phyloP scores from a whole-genome alignment of 495 filamentous ascomycete genomes.

The Aspergillus nidulans region DNA sequence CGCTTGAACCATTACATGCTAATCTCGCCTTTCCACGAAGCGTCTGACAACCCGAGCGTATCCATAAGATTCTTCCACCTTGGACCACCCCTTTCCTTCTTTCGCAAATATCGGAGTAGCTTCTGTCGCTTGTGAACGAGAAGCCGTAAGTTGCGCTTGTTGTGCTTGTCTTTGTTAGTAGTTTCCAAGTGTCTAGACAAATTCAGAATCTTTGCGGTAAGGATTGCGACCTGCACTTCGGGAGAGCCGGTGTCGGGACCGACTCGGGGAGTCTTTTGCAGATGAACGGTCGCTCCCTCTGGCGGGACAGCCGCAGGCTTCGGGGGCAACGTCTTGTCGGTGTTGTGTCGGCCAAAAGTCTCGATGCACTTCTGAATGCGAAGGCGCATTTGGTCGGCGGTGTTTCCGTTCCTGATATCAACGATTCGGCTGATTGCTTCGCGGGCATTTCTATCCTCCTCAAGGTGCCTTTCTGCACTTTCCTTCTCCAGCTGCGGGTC shows the following conservation, averaged over 20 bases:
- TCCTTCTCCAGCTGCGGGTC: conserved; percentile 45
- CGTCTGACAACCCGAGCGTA: conserved; percentile 79
- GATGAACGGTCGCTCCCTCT: conserved; percentile 23
- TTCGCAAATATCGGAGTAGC: conserved; percentile 75
- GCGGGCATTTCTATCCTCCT: conserved; percentile 32
- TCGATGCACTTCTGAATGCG: conserved; percentile 81
- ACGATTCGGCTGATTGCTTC: conserved; percentile 75
- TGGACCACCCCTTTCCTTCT: conserved; percentile 84
- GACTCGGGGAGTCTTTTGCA: conserved; percentile 59
- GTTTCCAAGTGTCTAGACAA: conserved; percentile 58
- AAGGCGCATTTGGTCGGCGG: conserved; percentile 68
- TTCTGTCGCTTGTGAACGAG: conserved; percentile 89
- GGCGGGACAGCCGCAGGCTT: conserved; percentile 39
- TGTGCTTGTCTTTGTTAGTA: conserved; percentile 73
- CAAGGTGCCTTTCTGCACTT: conserved; percentile 22
- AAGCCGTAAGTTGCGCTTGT: conserved; percentile 81
- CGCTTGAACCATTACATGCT: conserved; percentile 48
- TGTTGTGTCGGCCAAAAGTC: conserved; percentile 84
- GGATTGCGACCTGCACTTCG: conserved; percentile 95
- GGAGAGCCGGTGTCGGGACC: conserved; percentile 89
- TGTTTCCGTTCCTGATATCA: conserved; percentile 65
- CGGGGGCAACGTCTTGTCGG: conserved; percentile 63
- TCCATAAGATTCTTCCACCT: conserved; percentile 81
- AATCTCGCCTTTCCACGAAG: conserved; percentile 83
- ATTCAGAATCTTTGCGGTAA: conserved; percentile 89